Evolutionary conservation across 768 basidiomycete species (phyloP).

Genomic region (Hirschioporus abietinus): DNA sequence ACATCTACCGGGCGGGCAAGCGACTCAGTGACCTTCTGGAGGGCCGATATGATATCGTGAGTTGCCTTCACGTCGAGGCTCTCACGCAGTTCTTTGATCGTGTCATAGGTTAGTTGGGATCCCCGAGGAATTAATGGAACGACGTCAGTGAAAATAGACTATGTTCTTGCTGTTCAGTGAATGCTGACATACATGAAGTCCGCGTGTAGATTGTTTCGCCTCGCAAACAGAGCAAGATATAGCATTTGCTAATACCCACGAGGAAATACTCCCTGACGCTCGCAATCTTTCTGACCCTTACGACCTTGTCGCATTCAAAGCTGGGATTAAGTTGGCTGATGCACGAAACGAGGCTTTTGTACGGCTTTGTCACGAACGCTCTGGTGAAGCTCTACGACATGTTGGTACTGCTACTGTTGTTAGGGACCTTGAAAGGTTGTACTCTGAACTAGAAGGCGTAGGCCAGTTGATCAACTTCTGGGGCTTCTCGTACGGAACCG

Average conservation of each 20-base stretch:
- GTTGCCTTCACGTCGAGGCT: constrained; percentile 2
- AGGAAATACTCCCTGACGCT: constrained; percentile 20
- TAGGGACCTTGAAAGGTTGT: constrained; percentile 27
- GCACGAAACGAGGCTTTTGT: constrained; percentile 21
- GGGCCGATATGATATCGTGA: constrained; percentile 19
- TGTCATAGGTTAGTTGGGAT: constrained; percentile 20
- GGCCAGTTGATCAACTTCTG: constrained; percentile 25
- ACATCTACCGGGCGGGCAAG: constrained; percentile 17
- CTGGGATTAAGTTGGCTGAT: constrained; percentile 18
- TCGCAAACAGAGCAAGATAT: constrained; percentile 17
- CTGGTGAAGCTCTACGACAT: constrained; percentile 24
- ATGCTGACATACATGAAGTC: constrained; percentile 10
- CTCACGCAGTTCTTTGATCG: neutral
- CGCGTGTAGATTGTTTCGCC: constrained; percentile 22
- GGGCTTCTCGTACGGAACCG: constrained; percentile 28
- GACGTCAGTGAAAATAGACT: constrained; percentile 15
- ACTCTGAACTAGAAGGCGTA: constrained; percentile 22
- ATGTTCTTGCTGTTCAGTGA: neutral
- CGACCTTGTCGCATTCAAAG: constrained; percentile 18
- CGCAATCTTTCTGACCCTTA: constrained; percentile 18
- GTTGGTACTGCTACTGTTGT: constrained; percentile 29
- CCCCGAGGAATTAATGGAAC: constrained; percentile 28
- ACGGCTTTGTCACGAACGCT: constrained; percentile 21
- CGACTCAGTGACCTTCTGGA: constrained; percentile 16
- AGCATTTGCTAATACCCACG: constrained; percentile 23